Conservation (phyloP, 2,329 filamentous ascomycete genomes). For the Verticillium tricorpus region DNA sequence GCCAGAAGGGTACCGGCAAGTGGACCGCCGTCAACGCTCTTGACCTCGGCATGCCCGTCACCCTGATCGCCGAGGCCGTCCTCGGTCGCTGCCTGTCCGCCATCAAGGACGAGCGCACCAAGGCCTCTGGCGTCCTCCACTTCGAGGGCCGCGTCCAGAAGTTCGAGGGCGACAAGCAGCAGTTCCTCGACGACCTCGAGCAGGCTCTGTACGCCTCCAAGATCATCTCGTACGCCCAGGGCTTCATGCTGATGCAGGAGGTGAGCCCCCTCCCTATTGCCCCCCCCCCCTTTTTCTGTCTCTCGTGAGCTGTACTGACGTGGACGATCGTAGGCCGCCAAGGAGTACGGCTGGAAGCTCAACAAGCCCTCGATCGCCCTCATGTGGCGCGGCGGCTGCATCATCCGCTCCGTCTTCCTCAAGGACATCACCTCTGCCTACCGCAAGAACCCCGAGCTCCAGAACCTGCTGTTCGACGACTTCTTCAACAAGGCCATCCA, state of each 20-base stretch:
- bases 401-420: conserved; percentile 99
- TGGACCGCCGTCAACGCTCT: conserved; percentile 99
- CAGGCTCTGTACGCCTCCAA: conserved; percentile 99
- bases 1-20: conserved; percentile 99
- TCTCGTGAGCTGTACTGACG: not conserved
- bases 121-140: conserved; percentile 73
- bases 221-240: conserved; percentile 99
- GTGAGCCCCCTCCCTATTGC: conserved; percentile 33
- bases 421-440: conserved; percentile 99
- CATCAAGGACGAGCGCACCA: conserved; percentile 87
- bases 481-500: conserved; percentile 99
- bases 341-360: conserved; percentile 96
- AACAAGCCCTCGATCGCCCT: conserved; percentile 99
- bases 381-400: conserved; percentile 99
- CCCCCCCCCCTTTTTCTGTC: not conserved
- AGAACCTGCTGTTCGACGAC: conserved; percentile 97
- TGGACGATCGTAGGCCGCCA: conserved; percentile 63
- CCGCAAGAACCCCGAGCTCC: conserved; percentile 87
- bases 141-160: conserved; percentile 67
- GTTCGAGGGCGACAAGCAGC: conserved; percentile 86
- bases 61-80: conserved; percentile 94
- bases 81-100: conserved; percentile 91
- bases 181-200: conserved; percentile 96
- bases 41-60: conserved; percentile 97
- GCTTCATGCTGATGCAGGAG: conserved; percentile 99